Percentiles rank a stretch among this genome's conserved stretches.
phyloP scores from a whole-genome alignment of 1,139 yeast genomes.

The Tardiomyces blankii region DNA sequence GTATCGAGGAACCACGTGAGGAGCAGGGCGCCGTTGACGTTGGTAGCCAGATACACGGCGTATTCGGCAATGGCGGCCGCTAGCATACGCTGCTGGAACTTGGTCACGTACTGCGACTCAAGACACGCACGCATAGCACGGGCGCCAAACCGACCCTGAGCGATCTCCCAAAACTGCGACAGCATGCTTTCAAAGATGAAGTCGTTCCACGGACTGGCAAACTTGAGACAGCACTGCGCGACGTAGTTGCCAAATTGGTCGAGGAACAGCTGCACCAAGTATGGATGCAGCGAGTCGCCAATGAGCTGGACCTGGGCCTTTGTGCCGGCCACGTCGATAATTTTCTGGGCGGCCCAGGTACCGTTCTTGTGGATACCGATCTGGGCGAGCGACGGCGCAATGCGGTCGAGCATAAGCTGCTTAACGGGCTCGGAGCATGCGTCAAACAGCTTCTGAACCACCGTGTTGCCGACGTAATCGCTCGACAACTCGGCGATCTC shows the following conservation, averaged over 20 bases:
- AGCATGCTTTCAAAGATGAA: conserved; percentile 81
- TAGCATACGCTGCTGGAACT: conserved; percentile 63
- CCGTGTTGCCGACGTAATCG: conserved; percentile 92
- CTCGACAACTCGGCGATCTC: conserved; percentile 87
- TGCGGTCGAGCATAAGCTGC: conserved; percentile 68
- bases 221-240: conserved; percentile 84
- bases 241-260: conserved; percentile 98
- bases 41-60: conserved; percentile 71
- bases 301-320: conserved; percentile 64
- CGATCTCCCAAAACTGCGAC: conserved; percentile 68
- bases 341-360: conserved; percentile 98
- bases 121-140: conserved; percentile 89
- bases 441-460: conserved; percentile 83
- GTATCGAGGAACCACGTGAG: conserved; percentile 94
- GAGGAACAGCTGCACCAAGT: conserved; percentile 73
- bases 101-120: conserved; percentile 57
- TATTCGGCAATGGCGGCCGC: conserved; percentile 71
- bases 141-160: conserved; percentile 89
- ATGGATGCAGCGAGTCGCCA: conserved; percentile 64
- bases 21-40: conserved; percentile 79
- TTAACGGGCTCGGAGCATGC: conserved; percentile 60
- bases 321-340: conserved; percentile 63
- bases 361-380: conserved; percentile 96
- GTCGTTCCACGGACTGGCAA: conserved; percentile 80
- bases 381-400: conserved; percentile 75